Percentiles rank a stretch among this genome's conserved stretches.
These are phyloP conservation scores for Erigeron philadelphicus DNA, from an alignment of 140 eudicot species.

Conservation along the genomic window DNA sequence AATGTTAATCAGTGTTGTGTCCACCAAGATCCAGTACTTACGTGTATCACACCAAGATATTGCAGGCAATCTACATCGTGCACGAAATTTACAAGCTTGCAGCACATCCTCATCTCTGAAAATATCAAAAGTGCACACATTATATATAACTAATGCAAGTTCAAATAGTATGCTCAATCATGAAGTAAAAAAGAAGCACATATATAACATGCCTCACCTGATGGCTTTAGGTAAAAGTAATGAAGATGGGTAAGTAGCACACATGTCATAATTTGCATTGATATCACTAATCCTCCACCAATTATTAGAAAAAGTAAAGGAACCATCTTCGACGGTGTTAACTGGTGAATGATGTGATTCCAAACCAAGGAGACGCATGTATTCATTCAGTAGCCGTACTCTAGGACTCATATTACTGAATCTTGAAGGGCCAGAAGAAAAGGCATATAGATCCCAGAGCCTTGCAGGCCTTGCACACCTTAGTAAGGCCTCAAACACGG, in stretches of 20 bases:
- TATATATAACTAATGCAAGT: neutral
- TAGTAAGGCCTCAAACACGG: constrained; percentile 76
- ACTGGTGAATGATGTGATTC: constrained; percentile 41
- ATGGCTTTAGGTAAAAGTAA: constrained; percentile 73
- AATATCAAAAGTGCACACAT: constrained; percentile 17
- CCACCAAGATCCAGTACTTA: constrained; percentile 28
- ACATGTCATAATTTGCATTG: constrained; percentile 68
- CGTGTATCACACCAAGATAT: constrained; percentile 89
- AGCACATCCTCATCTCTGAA: constrained; percentile 79
- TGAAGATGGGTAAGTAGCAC: constrained; percentile 85
- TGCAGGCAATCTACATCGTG: constrained; percentile 84
- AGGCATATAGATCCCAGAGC: constrained; percentile 89
- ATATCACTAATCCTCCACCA: constrained; percentile 84
- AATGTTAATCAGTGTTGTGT: neutral
- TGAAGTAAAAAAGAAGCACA: neutral
- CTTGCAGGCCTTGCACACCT: constrained; percentile 81
- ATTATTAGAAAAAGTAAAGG: constrained; percentile 63
- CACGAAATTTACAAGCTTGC: constrained; percentile 93
- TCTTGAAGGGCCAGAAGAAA: constrained; percentile 70
- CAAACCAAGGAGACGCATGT: constrained; percentile 84
- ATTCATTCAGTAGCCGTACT: constrained; percentile 76
- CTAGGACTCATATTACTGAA: constrained; percentile 61
- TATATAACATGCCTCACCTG: constrained; percentile 42
- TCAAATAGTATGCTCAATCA: constrained; percentile 6
- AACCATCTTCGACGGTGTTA: constrained; percentile 56